Base-by-base conservation (phyloP, 345 rosid species). In the Aquilaria malaccensis region DNA sequence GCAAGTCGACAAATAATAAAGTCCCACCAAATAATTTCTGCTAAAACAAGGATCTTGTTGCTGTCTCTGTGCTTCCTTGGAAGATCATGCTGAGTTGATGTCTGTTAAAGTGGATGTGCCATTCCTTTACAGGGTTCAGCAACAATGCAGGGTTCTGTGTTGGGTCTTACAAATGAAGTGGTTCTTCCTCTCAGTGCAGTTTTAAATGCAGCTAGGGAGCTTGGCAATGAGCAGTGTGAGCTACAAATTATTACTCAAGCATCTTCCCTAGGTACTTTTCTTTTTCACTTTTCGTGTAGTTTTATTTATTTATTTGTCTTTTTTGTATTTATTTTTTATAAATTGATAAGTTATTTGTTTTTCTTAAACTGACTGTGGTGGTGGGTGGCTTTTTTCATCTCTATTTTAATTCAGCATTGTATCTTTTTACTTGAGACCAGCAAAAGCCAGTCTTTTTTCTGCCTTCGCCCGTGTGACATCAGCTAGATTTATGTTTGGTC, bases 231-330 rank as follows among this genome's bases (percentile, higher is more conserved):
- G 32, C 61, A 57, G 22, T 82, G 65, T 32, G 80, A 80, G 60
- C 82, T 89, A 74, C 72, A 70, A 51, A 67, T 85, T 43, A 67
- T 86, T 47, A 77, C 89, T 11, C 95, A 85, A 70, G 86, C 95
- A 14, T 80, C 86, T 47, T 64, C 73, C 49, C 50, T 77, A 52
- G 76, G 97, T 86, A 81, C 49, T 32, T 63, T 58, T 49, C 49
- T 32, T 63, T 58, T 49, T 29, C 2, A 3, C 65, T 9, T 1
- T 62, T 61, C 50, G 12, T 67, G 13, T 14, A 45, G 58, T 33
- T 37, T 0, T 50, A n/a, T 13, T 52, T 47, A 15, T 30, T 48
- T 53, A 3, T 22, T 22, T 22, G 22, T 22, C 22, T 22, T 22
- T 22, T 22, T 22, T 22, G 22, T 22, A 22, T 22, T 4, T 55